Conservation (phyloP, 2,329 filamentous ascomycete genomes). For the Beauveria medogensis region DNA sequence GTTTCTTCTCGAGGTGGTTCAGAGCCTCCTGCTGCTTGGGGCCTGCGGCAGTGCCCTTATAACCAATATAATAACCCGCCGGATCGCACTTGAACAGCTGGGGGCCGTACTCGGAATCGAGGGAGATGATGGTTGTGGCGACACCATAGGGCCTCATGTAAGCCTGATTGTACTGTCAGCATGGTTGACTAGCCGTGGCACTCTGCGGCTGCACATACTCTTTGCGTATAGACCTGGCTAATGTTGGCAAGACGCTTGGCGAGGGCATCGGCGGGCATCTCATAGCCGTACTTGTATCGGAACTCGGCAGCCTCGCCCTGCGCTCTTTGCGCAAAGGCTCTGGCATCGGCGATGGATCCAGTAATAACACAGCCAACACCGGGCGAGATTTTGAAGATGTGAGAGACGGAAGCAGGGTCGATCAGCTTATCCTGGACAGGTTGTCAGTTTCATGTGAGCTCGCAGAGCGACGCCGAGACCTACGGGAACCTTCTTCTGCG, state of each 20-base stretch:
- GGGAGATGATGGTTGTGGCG: slow-evolving; percentile 86
- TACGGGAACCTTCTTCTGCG: slow-evolving; percentile 99
- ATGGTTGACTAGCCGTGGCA: neutral
- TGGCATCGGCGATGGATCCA: slow-evolving; percentile 93
- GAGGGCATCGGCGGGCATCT: slow-evolving; percentile 97
- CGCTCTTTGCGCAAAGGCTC: slow-evolving; percentile 85
- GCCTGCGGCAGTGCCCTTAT: slow-evolving; percentile 95
- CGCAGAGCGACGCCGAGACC: slow-evolving; percentile 27
- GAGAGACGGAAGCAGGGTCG: slow-evolving; percentile 90
- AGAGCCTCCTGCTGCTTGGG: slow-evolving; percentile 98
- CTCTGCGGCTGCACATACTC: slow-evolving; percentile 46
- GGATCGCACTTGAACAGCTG: slow-evolving; percentile 98
- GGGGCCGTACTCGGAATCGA: slow-evolving; percentile 86
- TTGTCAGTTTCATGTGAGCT: slow-evolving; percentile 3
- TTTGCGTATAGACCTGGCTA: slow-evolving; percentile 97
- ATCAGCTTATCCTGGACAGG: slow-evolving; percentile 85
- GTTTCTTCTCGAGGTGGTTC: slow-evolving; percentile 98
- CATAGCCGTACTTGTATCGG: slow-evolving; percentile 96
- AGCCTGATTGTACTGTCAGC: slow-evolving; percentile 40
- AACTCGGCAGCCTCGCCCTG: slow-evolving; percentile 96
- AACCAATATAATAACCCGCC: slow-evolving; percentile 94
- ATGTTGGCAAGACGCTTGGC: slow-evolving; percentile 98
- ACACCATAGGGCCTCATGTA: slow-evolving; percentile 98
- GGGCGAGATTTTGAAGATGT: slow-evolving; percentile 94
- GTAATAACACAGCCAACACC: slow-evolving; percentile 98